These are phyloP conservation scores for Lachnellula willkommii DNA, from an alignment of 2,329 filamentous ascomycete species.

Conservation along the genomic window DNA sequence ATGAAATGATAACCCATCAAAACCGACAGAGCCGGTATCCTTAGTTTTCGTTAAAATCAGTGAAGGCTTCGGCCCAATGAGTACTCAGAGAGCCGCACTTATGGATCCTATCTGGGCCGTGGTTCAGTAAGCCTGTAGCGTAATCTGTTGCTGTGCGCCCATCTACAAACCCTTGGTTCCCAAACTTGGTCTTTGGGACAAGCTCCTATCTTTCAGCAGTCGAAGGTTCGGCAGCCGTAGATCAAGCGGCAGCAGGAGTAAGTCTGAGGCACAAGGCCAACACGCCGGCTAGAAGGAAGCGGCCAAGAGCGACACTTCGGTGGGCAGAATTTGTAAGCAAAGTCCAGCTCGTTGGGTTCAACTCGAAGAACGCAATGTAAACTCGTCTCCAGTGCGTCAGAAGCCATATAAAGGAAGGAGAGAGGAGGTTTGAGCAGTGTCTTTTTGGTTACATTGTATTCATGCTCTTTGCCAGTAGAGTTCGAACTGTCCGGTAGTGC, in stretches of 20 bases:
- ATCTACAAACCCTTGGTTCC: not conserved
- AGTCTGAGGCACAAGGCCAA: not conserved
- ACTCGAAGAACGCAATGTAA: not conserved
- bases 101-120: not conserved
- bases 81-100: not conserved
- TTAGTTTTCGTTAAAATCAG: not conserved
- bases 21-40: not conserved
- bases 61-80: not conserved
- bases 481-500: too few relatives aligned
- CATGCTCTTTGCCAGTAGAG: too few relatives aligned
- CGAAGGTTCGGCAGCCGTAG: not conserved
- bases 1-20: too few relatives aligned
- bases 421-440: too few relatives aligned
- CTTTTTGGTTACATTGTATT: too few relatives aligned
- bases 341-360: not conserved
- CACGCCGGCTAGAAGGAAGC: not conserved
- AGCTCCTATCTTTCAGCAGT: not conserved
- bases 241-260: not conserved
- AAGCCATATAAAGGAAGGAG: too few relatives aligned
- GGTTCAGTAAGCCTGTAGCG: not conserved
- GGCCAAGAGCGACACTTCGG: not conserved
- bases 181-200: not conserved
- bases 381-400: too few relatives aligned
- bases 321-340: not conserved
- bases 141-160: not conserved